These are phyloP conservation scores for Aegilops sharonensis DNA, from an alignment of 176 grass and related monocot species.

Conservation along the genomic window DNA sequence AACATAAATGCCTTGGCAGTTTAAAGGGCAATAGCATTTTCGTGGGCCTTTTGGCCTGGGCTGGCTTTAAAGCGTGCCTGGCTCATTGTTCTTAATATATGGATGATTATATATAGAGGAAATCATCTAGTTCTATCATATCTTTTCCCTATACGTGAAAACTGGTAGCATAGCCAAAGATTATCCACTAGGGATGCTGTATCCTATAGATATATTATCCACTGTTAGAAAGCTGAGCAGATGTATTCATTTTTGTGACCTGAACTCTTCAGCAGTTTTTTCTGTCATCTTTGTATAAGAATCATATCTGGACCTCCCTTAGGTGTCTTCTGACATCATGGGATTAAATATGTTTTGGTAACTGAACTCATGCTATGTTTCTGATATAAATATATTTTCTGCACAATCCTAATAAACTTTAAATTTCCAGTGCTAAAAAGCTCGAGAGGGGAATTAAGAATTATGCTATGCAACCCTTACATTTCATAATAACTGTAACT, in stretches of 20 bases:
- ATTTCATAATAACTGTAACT: background rate
- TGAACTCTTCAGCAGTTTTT: background rate
- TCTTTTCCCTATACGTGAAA: background rate
- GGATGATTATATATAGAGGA: background rate
- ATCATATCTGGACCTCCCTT: background rate
- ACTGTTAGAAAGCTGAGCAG: background rate
- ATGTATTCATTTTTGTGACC: background rate
- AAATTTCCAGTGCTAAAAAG: background rate
- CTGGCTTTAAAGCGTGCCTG: slow-evolving; percentile 5
- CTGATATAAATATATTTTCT: background rate
- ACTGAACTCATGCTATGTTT: background rate
- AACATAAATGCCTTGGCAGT: background rate
- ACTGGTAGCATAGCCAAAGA: background rate
- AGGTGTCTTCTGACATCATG: background rate
- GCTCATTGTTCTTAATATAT: background rate
- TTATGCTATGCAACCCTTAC: background rate
- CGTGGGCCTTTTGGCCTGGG: background rate
- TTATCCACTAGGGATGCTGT: background rate
- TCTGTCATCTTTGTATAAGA: background rate
- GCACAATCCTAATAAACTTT: background rate
- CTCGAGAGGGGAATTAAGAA: background rate
- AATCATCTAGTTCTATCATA: background rate
- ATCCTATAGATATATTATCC: background rate
- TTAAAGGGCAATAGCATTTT: background rate
- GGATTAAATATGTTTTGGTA: background rate